These are phyloP conservation scores for Pilaira anomala DNA, from an alignment of 192 early-diverging fungal genomes.

Conservation along the genomic window DNA sequence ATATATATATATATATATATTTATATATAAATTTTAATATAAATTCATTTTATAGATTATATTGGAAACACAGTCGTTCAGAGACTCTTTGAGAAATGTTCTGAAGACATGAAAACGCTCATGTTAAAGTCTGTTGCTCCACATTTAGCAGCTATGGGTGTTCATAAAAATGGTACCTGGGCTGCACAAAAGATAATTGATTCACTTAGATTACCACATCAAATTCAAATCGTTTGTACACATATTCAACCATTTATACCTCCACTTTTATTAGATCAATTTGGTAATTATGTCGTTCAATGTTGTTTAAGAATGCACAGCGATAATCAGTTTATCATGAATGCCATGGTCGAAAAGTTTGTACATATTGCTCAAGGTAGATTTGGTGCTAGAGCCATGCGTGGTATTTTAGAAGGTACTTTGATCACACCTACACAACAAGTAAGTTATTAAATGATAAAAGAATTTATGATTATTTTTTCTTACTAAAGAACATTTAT, in stretches of 20 bases:
- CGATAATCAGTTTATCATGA: conserved; percentile 81
- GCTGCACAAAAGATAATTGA: conserved; percentile 96
- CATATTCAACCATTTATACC: conserved; percentile 70
- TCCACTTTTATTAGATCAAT: conserved; percentile 87
- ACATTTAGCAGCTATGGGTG: conserved; percentile 80
- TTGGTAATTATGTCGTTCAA: conserved; percentile 98
- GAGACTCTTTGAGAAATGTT: conserved; percentile 77
- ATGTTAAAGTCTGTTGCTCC: conserved; percentile 76
- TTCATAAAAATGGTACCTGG: conserved; percentile 99
- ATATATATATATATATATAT: neutral
- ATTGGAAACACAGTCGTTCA: conserved; percentile 97
- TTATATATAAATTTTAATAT: neutral
- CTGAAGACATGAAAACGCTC: conserved; percentile 62
- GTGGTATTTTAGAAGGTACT: conserved; percentile 84
- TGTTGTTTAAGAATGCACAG: conserved; percentile 79
- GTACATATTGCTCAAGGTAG: conserved; percentile 84
- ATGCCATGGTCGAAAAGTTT: conserved; percentile 83
- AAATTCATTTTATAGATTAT: conserved; percentile 52
- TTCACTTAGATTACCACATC: conserved; percentile 62
- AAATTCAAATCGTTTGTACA: conserved; percentile 52
- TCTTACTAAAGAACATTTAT: neutral
- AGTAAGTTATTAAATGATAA: conserved; percentile 22
- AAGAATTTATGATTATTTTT: neutral
- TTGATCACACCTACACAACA: conserved; percentile 75
- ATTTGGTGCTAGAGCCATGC: conserved; percentile 89